These are phyloP conservation scores for Boechera retrofracta DNA, from an alignment of 345 rosid species.

Conservation along the genomic window DNA sequence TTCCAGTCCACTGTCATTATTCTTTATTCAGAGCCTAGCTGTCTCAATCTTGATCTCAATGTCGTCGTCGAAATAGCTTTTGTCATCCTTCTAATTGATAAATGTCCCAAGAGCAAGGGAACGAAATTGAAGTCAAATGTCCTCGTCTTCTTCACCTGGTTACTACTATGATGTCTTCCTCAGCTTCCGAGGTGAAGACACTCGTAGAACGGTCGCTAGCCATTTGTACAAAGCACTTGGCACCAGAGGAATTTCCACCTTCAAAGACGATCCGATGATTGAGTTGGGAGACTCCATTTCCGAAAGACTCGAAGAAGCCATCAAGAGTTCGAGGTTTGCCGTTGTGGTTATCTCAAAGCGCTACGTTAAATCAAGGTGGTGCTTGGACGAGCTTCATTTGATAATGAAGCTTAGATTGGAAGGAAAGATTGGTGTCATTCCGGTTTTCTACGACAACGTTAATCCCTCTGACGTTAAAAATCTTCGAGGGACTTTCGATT, in stretches of 20 bases:
- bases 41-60: neutral
- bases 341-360: constrained; percentile 17
- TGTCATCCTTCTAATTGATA: neutral
- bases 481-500: neutral
- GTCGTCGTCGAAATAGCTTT: neutral
- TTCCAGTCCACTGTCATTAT: no score
- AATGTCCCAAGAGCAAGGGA: neutral
- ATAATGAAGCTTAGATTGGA: constrained; percentile 6
- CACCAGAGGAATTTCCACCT: neutral
- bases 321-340: neutral
- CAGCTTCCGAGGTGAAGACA: constrained; percentile 35
- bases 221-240: constrained; percentile 13
- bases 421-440: neutral
- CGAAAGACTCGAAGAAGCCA: neutral
- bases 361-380: constrained; percentile 13
- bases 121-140: neutral
- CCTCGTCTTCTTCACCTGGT: neutral
- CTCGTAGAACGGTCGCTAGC: constrained; percentile 24
- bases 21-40: neutral
- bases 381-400: constrained; percentile 32
- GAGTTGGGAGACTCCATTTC: neutral
- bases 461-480: neutral
- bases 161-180: constrained; percentile 21
- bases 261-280: constrained; percentile 18
- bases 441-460: constrained; percentile 4